A percentile compares a stretch with the other conserved stretches of the same genome.
These are phyloP conservation scores for Phytophthora boehmeriae DNA, from an alignment of 352 stramenopile genomes.

Conservation along the genomic window DNA sequence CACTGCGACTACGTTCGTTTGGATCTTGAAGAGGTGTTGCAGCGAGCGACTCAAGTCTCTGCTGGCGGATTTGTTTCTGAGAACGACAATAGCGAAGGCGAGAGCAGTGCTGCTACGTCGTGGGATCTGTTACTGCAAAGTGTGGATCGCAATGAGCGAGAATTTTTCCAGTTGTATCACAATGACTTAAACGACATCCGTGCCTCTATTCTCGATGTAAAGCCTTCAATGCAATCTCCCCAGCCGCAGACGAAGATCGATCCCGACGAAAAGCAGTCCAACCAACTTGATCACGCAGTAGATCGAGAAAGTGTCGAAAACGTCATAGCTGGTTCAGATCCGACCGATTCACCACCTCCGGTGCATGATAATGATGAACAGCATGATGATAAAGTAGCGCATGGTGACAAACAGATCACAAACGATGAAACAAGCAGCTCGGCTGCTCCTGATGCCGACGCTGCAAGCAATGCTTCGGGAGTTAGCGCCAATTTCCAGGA, in stretches of 20 bases:
- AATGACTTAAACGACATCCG: slow-evolving; percentile 39
- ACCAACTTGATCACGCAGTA: not conserved
- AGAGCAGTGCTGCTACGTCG: not conserved
- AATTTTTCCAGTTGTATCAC: slow-evolving; percentile 45
- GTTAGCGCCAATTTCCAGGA: too few species aligned
- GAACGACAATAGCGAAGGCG: not conserved
- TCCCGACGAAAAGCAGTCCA: not conserved
- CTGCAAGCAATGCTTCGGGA: too few species aligned
- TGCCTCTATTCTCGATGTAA: slow-evolving; percentile 15
- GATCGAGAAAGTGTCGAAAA: not conserved
- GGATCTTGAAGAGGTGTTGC: slow-evolving; percentile 39
- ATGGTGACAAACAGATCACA: too few species aligned
- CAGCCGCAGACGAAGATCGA: not conserved
- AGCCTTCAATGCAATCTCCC: not conserved
- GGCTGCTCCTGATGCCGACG: too few species aligned
- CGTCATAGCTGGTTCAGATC: not conserved
- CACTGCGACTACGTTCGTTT: slow-evolving; percentile 34
- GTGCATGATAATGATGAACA: not conserved
- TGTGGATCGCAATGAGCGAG: slow-evolving; percentile 41
- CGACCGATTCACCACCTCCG: not conserved
- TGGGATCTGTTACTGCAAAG: slow-evolving; percentile 46
- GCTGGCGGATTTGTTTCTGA: not conserved
- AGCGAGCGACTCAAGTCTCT: slow-evolving; percentile 5
- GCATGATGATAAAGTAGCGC: too few species aligned
- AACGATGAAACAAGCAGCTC: too few species aligned